Evolutionary conservation across 495 filamentous ascomycete species (phyloP).

Genomic region (Neurospora hispaniola): DNA sequence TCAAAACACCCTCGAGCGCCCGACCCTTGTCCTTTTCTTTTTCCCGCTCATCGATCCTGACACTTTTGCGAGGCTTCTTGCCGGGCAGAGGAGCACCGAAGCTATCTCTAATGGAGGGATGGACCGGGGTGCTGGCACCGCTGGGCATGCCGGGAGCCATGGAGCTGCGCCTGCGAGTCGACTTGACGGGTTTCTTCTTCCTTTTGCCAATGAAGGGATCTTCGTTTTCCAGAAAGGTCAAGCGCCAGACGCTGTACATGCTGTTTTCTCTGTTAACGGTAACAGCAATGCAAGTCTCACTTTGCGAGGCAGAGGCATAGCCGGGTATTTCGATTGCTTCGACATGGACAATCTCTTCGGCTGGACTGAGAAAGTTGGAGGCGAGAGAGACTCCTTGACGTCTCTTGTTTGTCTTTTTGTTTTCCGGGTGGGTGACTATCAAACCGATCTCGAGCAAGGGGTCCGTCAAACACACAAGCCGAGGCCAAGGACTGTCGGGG

Average conservation of each 20-base stretch:
- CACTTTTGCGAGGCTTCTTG: slow-evolving; percentile 34
- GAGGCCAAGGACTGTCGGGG: slow-evolving; percentile 53
- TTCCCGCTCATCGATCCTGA: slow-evolving; percentile 16
- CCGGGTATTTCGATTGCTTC: slow-evolving; percentile 20
- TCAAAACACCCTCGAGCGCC: slow-evolving; percentile 43
- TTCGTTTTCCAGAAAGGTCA: slow-evolving; percentile 53
- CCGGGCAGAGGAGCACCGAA: slow-evolving; percentile 36
- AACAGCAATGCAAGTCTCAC: slow-evolving; percentile 61
- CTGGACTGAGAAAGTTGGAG: slow-evolving; percentile 44
- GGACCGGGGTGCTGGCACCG: slow-evolving; percentile 71
- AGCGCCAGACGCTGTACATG: slow-evolving; percentile 69
- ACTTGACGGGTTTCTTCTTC: slow-evolving; percentile 35
- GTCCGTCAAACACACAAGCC: slow-evolving; percentile 76
- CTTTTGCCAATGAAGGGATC: slow-evolving; percentile 41
- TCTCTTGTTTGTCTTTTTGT: slow-evolving; percentile 11
- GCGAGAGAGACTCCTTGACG: slow-evolving; percentile 11
- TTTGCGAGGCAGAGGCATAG: slow-evolving; percentile 5
- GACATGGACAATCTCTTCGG: slow-evolving; percentile 75
- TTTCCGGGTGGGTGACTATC: slow-evolving; percentile 49
- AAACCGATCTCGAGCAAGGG: slow-evolving; percentile 79
- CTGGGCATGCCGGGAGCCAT: slow-evolving; percentile 66
- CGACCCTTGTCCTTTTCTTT: slow-evolving; percentile 39
- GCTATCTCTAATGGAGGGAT: slow-evolving; percentile 38
- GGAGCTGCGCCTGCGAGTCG: slow-evolving; percentile 69
- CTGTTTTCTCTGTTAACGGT: slow-evolving; percentile 66